phyloP scores from a whole-genome alignment of 768 basidiomycete genomes.

The Suillus fuscotomentosus region DNA sequence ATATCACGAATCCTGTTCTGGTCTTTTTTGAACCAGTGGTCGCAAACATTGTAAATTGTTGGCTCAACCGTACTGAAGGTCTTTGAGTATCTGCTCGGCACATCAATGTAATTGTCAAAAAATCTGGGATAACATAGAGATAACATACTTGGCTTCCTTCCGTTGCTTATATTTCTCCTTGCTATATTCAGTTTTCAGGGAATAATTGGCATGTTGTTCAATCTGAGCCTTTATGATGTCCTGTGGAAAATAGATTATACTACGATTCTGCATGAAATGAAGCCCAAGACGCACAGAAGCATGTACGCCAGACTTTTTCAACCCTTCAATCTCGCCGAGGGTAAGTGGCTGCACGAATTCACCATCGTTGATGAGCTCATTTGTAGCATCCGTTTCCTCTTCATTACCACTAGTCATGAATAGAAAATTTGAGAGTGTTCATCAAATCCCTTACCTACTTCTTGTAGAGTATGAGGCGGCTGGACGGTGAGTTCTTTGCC shows the following conservation, averaged over 20 bases:
- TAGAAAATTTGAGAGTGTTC: background rate
- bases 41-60: constrained; percentile 81
- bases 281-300: constrained; percentile 54
- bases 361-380: constrained; percentile 91
- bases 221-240: constrained; percentile 96
- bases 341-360: constrained; percentile 83
- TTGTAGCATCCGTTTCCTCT: constrained; percentile 98
- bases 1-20: constrained; percentile 79
- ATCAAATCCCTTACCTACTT: constrained; percentile 58
- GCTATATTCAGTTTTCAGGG: constrained; percentile 95
- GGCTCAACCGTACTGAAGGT: constrained; percentile 86
- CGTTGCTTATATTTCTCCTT: constrained; percentile 98
- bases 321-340: constrained; percentile 74
- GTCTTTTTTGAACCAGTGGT: constrained; percentile 87
- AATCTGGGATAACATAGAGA: constrained; percentile 34
- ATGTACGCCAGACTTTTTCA: constrained; percentile 82
- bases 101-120: background rate
- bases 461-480: constrained; percentile 64
- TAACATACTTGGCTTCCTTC: constrained; percentile 90
- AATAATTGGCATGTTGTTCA: constrained; percentile 87
- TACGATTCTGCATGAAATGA: background rate
- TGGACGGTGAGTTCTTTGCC: constrained; percentile 66
- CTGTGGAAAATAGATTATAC: constrained; percentile 38
- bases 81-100: constrained; percentile 70
- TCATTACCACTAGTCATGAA: constrained; percentile 9